A percentile compares a stretch with the other conserved stretches of the same genome.
These are phyloP conservation scores for Nothophoma quercina DNA, from an alignment of 2,329 filamentous ascomycete genomes.

Conservation along the genomic window DNA sequence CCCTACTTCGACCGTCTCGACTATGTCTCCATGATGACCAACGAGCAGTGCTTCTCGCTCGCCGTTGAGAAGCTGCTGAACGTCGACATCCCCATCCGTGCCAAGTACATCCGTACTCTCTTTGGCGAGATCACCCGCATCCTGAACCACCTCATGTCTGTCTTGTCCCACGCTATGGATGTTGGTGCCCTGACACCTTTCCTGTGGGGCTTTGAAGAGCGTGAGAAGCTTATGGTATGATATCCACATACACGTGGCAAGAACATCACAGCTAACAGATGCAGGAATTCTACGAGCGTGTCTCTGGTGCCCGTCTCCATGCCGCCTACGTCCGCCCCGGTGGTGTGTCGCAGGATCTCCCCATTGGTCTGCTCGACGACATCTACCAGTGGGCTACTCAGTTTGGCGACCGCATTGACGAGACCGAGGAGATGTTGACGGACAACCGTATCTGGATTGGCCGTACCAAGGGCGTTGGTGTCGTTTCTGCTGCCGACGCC, in stretches of 20 bases:
- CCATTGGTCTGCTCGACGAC: constrained; percentile 91
- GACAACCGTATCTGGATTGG: constrained; percentile 99
- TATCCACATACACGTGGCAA: background rate
- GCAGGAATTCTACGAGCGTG: constrained; percentile 99
- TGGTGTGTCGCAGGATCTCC: constrained; percentile 95
- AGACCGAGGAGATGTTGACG: constrained; percentile 97
- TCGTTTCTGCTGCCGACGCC: constrained; percentile 90
- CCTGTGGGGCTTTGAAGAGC: constrained; percentile 99
- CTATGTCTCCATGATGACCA: constrained; percentile 99
- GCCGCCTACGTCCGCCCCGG: constrained; percentile 96
- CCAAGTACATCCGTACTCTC: constrained; percentile 95
- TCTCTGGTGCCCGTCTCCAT: constrained; percentile 96
- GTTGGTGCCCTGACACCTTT: constrained; percentile 98
- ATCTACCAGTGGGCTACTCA: constrained; percentile 99
- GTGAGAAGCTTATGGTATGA: constrained; percentile 97
- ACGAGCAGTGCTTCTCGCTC: constrained; percentile 96
- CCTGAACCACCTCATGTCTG: constrained; percentile 97
- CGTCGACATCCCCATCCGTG: constrained; percentile 91
- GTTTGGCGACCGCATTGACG: constrained; percentile 97
- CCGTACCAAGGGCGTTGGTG: constrained; percentile 87
- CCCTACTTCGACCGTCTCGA: constrained; percentile 99
- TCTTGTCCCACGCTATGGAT: constrained; percentile 97
- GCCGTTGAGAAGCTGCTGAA: constrained; percentile 98
- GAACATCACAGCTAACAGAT: constrained; percentile 16
- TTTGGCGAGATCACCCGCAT: constrained; percentile 95